phyloP scores from a whole-genome alignment of 1,139 yeast genomes.

The Geotrichum cucujoidarum region DNA sequence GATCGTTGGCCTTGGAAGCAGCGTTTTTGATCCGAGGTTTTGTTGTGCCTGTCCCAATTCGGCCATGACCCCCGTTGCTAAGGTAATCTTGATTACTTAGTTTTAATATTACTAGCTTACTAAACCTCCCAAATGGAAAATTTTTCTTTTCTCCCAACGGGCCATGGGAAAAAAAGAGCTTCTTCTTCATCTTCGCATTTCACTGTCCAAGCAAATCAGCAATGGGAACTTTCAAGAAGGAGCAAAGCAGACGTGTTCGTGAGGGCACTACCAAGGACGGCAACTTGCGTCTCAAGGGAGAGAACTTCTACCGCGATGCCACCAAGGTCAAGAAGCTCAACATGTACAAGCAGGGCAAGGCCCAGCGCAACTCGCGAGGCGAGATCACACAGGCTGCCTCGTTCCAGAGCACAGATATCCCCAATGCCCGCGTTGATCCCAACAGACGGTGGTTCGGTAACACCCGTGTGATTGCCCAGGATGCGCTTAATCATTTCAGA shows the following conservation, averaged over 20 bases:
- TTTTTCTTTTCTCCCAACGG: conserved; percentile 1
- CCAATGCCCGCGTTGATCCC: conserved; percentile 91
- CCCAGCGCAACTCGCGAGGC: conserved; percentile 80
- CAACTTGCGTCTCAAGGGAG: conserved; percentile 91
- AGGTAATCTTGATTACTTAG: no score
- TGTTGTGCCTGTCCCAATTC: conserved; percentile 1
- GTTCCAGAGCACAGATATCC: conserved; percentile 81
- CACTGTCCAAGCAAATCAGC: conserved; percentile 12
- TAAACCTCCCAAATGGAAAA: conserved; percentile 5
- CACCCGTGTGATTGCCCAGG: conserved; percentile 95
- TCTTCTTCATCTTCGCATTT: conserved; percentile 4
- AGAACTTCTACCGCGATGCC: conserved; percentile 90
- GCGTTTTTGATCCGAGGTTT: no score
- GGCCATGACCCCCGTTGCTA: background rate
- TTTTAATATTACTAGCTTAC: background rate
- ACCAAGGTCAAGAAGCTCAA: conserved; percentile 83
- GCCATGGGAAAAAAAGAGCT: background rate
- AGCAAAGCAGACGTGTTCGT: conserved; percentile 76
- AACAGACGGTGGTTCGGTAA: conserved; percentile 97
- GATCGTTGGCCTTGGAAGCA: background rate
- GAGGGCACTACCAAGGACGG: conserved; percentile 83
- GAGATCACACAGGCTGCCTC: conserved; percentile 83
- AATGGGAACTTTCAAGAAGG: conserved; percentile 95
- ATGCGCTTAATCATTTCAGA: conserved; percentile 88
- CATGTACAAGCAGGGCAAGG: conserved; percentile 91